Conservation (phyloP, 163 green algal genomes). For the Chloroidium sp. region DNA sequence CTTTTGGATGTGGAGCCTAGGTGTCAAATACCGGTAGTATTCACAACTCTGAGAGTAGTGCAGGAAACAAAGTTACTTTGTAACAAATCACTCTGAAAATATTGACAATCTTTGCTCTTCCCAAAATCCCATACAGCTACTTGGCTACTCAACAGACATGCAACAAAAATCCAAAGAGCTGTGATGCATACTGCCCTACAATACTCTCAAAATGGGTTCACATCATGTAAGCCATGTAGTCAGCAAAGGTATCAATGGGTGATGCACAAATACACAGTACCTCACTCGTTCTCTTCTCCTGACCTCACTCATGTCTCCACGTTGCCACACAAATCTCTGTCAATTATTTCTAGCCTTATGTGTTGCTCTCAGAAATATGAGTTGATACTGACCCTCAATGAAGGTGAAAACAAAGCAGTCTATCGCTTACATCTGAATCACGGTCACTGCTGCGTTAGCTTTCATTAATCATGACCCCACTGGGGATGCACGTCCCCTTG, state of each 20-base stretch:
- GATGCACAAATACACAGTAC: too few relatives aligned
- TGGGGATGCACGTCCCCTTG: background rate
- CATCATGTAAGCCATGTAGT: background rate
- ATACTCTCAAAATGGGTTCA: background rate
- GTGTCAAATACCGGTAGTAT: too few relatives aligned
- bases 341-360: background rate
- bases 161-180: too few relatives aligned
- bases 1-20: too few relatives aligned
- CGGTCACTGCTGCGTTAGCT: background rate
- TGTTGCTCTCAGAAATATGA: background rate
- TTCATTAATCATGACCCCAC: background rate
- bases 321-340: background rate
- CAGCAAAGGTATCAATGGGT: background rate
- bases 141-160: too few relatives aligned
- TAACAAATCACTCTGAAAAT: too few relatives aligned
- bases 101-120: too few relatives aligned
- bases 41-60: too few relatives aligned
- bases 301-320: background rate
- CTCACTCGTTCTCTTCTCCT: too few relatives aligned
- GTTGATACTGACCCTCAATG: background rate
- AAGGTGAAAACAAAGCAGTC: background rate
- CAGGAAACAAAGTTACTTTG: too few relatives aligned
- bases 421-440: background rate
- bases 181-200: too few relatives aligned
- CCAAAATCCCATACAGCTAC: too few relatives aligned